phyloP scores from a whole-genome alignment of 805 yeast species.

The Candida incommunis region DNA sequence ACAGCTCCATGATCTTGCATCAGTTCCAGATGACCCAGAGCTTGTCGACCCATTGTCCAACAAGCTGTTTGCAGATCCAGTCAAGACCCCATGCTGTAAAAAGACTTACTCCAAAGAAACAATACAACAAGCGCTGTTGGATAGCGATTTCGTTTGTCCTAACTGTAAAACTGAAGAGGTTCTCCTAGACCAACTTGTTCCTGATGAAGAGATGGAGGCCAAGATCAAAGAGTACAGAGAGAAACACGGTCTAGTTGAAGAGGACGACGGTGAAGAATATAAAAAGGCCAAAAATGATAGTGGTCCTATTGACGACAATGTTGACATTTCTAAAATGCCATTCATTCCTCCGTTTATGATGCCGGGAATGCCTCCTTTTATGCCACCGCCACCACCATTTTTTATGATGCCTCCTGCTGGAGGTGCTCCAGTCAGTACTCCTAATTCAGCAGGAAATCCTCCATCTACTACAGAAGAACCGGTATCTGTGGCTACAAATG shows the following conservation, averaged over 20 bases:
- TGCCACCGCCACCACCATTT: background rate
- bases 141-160: conserved; percentile 83
- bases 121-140: conserved; percentile 55
- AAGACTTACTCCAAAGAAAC: conserved; percentile 43
- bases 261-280: conserved; percentile 3
- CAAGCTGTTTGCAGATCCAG: conserved; percentile 55
- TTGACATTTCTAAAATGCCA: conserved; percentile 6
- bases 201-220: conserved; percentile 44
- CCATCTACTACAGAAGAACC: too few species aligned
- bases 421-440: background rate
- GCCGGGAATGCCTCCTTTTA: conserved; percentile 5
- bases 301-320: conserved; percentile 10
- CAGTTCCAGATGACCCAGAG: conserved; percentile 41
- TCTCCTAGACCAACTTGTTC: conserved; percentile 54
- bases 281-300: conserved; percentile 6
- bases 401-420: background rate
- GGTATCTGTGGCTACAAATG: too few species aligned
- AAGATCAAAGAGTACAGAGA: conserved; percentile 33
- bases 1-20: conserved; percentile 28
- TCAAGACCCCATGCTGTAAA: conserved; percentile 69
- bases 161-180: conserved; percentile 64
- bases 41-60: conserved; percentile 59
- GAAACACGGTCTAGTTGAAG: conserved; percentile 8
- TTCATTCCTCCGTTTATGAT: conserved; percentile 14
- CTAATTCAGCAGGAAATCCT: too few species aligned